Conservation (phyloP, 208 protist genomes). For the Giardia duodenalis region DNA sequence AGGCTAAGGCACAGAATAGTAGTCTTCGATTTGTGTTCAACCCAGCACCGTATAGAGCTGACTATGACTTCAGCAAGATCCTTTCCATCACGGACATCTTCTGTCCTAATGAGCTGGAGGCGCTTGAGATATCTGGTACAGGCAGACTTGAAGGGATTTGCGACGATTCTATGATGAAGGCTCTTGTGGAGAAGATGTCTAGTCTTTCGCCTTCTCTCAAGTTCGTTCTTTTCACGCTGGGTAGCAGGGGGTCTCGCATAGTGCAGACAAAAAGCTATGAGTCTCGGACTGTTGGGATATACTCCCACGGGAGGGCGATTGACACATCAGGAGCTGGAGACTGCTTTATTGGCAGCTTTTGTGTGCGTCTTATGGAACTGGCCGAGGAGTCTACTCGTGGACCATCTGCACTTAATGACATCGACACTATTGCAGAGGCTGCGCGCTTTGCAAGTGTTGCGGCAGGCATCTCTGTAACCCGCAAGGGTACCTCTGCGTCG, state of each 20-base stretch:
- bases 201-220: not conserved
- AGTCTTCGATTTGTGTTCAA: not conserved
- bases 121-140: not conserved
- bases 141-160: not conserved
- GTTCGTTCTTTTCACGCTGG: not conserved
- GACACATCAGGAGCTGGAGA: constrained; percentile 18
- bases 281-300: not conserved
- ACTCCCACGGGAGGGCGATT: not conserved
- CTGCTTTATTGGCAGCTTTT: constrained; percentile 16
- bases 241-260: not conserved
- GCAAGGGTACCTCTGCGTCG: not conserved
- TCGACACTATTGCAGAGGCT: not conserved
- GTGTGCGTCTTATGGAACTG: not conserved
- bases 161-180: not conserved
- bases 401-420: not conserved
- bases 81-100: not conserved
- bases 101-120: constrained; percentile 10
- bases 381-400: not conserved
- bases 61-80: not conserved
- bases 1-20: not conserved
- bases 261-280: not conserved
- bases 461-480: not conserved
- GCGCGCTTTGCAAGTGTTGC: not conserved
- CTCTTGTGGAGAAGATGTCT: not conserved
- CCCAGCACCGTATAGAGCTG: not conserved